Evolutionary conservation across 192 early-diverging fungal genomes (phyloP).

Genomic region (Entomortierella chlamydospora): DNA sequence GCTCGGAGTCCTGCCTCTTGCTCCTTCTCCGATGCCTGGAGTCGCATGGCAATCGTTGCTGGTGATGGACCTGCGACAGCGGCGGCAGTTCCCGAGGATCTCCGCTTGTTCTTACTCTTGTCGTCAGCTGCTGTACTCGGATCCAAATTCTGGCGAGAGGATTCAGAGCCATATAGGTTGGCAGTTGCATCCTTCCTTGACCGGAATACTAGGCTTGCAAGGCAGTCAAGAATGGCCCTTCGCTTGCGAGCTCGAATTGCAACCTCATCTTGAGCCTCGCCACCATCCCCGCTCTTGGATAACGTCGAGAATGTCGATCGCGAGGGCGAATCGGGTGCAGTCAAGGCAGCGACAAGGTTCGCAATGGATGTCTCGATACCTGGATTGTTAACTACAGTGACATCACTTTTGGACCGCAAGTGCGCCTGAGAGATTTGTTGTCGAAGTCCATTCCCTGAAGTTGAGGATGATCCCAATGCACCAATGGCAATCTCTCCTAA

Average conservation of each 20-base stretch:
- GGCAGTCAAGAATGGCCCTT: conserved; percentile 10
- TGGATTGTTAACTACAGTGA: neutral
- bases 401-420: conserved; percentile 23
- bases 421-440: conserved; percentile 4
- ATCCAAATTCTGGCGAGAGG: neutral
- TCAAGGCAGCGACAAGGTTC: neutral
- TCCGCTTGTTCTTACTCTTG: conserved; percentile 17
- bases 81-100: neutral
- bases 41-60: neutral
- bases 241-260: conserved; percentile 19
- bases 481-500: neutral
- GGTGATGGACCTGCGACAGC: neutral
- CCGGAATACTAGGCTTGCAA: conserved; percentile 27
- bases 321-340: neutral
- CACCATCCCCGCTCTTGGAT: neutral
- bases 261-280: neutral
- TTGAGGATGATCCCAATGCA: neutral
- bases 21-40: conserved; percentile 16
- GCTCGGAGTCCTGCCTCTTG: conserved; percentile 15
- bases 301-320: neutral
- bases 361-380: neutral
- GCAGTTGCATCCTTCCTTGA: conserved; percentile 5
- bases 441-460: neutral
- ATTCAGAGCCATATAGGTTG: neutral
- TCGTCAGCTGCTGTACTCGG: neutral